A percentile compares a stretch with the other conserved stretches of the same genome.
These are phyloP conservation scores for Isabelozyma rhagii DNA, from an alignment of 805 yeast genomes.

Conservation along the genomic window DNA sequence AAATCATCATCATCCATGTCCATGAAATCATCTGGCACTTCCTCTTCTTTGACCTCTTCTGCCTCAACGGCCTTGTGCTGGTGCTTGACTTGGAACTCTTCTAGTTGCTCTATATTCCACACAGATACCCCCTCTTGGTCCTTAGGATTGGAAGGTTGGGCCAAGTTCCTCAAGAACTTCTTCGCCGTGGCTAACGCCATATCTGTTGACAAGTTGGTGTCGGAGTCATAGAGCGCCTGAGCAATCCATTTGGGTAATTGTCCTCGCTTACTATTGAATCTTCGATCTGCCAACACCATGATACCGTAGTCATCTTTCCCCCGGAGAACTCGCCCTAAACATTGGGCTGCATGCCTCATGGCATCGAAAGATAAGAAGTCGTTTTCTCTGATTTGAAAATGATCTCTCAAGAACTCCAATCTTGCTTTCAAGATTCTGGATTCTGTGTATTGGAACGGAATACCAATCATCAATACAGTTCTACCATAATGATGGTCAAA, in stretches of 20 bases:
- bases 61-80: conserved; percentile 18
- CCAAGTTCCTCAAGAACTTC: conserved; percentile 86
- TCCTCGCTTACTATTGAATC: conserved; percentile 80
- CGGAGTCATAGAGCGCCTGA: conserved; percentile 89
- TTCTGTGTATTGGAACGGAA: conserved; percentile 98
- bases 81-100: conserved; percentile 55
- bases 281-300: conserved; percentile 94
- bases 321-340: conserved; percentile 93
- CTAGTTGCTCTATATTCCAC: conserved; percentile 76
- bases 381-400: conserved; percentile 87
- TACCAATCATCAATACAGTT: conserved; percentile 97
- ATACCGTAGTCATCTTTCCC: conserved; percentile 99
- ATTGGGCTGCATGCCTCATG: conserved; percentile 99
- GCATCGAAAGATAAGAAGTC: conserved; percentile 97
- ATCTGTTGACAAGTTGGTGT: conserved; percentile 88
- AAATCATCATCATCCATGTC: conserved; percentile 47
- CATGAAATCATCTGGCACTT: conserved; percentile 36
- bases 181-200: conserved; percentile 96
- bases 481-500: conserved; percentile 98
- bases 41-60: conserved; percentile 7
- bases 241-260: conserved; percentile 98
- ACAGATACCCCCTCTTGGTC: conserved; percentile 95
- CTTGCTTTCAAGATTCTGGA: conserved; percentile 94
- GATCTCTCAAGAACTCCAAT: conserved; percentile 87
- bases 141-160: conserved; percentile 86